Base-by-base conservation (phyloP, 306 rosid genomes). In the Senna siamea region DNA sequence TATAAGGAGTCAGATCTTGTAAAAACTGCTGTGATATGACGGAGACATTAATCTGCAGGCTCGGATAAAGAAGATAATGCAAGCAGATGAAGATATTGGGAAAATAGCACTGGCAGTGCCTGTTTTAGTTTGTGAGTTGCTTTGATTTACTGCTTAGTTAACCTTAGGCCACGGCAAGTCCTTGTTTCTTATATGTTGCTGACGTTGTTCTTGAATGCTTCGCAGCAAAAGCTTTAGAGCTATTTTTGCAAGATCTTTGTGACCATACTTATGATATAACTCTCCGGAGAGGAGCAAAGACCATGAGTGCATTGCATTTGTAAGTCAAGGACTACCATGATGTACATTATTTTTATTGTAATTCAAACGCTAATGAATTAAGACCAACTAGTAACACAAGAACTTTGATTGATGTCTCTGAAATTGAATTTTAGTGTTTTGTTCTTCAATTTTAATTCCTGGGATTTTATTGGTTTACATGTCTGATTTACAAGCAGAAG, bases 81-180 rank as follows among this genome's bases (percentile, higher is more conserved):
- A 93, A 91, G 96, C 98, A 30, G 98, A 93, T 70, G 97, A 93
- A 75, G 98, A 93, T 66, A 92, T 93, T 74, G 98, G 98, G 47
- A 93, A 93, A 86, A 91, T 93, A 86, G 98, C 98, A 20, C 72
- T 82, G 43, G 98, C 98, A 7, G 98, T 93, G 51, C 98, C 98
- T 34, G 98, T 93, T 85, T 87, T 93, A 93, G 98, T 93, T 37
- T 93, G 97, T 93, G 83, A 91, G 98, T 83, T 66, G 30, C 74
- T 44, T 61, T 57, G 58, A 52, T 78, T 64, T 75, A 11, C 60
- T 56, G 4, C n/a, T 2, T 78, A 15, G 34, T 74, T 66, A 66
- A 40, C 41, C 52, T 10, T 38, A 51, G 44, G 63, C 5, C 26
- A 8, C 20, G 32, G 14, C 37, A 30, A 48, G 40, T 13, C 62